Conservation (phyloP, 176 grass and related monocot species). For the Oryza officinalis region DNA sequence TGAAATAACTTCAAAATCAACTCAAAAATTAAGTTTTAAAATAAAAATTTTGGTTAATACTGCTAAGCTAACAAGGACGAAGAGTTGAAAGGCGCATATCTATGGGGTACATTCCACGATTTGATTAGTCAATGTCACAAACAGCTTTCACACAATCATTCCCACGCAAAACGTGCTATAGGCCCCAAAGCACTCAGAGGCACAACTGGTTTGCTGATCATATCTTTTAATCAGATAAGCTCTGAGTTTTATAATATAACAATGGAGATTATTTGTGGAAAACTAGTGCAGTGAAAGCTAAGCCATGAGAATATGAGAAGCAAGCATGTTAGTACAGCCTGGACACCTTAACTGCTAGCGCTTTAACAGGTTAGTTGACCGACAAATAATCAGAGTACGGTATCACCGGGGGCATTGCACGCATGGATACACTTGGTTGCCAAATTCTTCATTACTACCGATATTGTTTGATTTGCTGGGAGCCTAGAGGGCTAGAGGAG, state of each 20-base stretch:
- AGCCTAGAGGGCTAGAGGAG: background rate
- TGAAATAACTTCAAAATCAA: too few species aligned
- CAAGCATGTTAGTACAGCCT: constrained; percentile 1
- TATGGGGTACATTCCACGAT: too few species aligned
- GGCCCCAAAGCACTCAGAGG: background rate
- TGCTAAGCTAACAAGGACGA: too few species aligned
- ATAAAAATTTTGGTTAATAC: too few species aligned
- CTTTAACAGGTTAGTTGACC: background rate
- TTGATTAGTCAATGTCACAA: background rate
- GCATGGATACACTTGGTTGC: background rate
- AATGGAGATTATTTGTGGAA: background rate
- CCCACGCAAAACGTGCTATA: background rate
- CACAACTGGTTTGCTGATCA: background rate
- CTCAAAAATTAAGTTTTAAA: too few species aligned
- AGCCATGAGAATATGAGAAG: background rate
- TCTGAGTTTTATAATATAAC: background rate
- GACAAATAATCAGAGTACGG: background rate
- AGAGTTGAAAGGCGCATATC: too few species aligned
- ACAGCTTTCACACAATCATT: background rate
- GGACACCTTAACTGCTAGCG: background rate
- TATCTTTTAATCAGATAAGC: background rate
- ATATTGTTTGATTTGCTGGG: background rate
- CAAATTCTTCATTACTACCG: background rate
- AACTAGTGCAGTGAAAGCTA: background rate
- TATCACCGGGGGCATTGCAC: background rate